These are phyloP conservation scores for Saccharomycopsis capsularis DNA, from an alignment of 805 yeast species.

Conservation along the genomic window DNA sequence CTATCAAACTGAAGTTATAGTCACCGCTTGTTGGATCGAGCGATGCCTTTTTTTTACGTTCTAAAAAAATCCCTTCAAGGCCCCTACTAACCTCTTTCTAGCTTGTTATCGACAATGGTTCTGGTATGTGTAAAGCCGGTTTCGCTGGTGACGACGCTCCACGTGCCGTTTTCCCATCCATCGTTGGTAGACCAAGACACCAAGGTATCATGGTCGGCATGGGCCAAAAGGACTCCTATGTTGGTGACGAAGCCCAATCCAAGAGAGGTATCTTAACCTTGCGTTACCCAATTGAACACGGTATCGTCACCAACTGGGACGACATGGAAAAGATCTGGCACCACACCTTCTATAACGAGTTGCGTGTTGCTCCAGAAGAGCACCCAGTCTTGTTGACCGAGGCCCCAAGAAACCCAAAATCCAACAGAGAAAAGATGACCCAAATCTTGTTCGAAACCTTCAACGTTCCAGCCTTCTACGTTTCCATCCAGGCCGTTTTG, in stretches of 20 bases:
- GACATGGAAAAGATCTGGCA: constrained; percentile 99
- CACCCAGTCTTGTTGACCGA: constrained; percentile 99
- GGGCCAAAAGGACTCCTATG: constrained; percentile 99
- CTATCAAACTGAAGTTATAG: no score
- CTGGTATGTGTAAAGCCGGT: constrained; percentile 99
- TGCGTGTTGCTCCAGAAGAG: constrained; percentile 99
- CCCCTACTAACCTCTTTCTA: constrained; percentile 9
- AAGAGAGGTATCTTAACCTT: constrained; percentile 99
- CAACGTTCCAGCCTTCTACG: constrained; percentile 99
- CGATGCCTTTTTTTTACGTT: no score
- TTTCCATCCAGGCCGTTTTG: constrained; percentile 95
- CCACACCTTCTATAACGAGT: constrained; percentile 99
- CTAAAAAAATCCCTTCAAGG: no score
- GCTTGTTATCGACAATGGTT: constrained; percentile 94
- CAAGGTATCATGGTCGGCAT: constrained; percentile 99
- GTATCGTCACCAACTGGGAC: constrained; percentile 99
- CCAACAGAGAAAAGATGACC: constrained; percentile 99
- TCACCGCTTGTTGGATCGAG: no score
- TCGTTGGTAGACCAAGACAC: constrained; percentile 99
- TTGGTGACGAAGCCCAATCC: constrained; percentile 99
- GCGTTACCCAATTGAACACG: constrained; percentile 99
- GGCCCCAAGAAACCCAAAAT: constrained; percentile 99
- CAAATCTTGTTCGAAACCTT: constrained; percentile 98
- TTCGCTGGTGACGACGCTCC: constrained; percentile 99
- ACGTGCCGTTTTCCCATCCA: constrained; percentile 99